phyloP scores from a whole-genome alignment of 768 basidiomycete genomes.

The Fomitopsis serialis region DNA sequence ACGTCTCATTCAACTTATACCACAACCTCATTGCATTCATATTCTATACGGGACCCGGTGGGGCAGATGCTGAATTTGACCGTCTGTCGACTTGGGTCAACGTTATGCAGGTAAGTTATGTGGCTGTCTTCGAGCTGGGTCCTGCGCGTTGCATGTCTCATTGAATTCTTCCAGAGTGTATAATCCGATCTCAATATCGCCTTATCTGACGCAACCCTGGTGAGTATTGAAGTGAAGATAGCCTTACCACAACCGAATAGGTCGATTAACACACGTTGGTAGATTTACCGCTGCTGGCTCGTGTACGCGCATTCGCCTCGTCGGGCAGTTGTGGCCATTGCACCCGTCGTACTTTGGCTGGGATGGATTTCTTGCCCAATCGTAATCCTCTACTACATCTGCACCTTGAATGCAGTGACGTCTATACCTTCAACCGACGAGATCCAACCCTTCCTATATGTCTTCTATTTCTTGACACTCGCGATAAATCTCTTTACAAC shows the following conservation, averaged over 20 bases:
- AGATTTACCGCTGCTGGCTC: constrained; percentile 1
- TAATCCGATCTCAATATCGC: not conserved
- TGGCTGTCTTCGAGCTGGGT: not conserved
- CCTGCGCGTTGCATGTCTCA: too few species aligned
- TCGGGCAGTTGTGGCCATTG: not conserved
- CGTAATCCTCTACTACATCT: not conserved
- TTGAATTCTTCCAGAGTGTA: not conserved
- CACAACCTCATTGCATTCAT: constrained; percentile 38
- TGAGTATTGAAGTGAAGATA: too few species aligned
- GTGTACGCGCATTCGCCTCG: not conserved
- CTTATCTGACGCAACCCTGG: not conserved
- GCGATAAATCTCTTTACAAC: not conserved
- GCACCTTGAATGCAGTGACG: not conserved
- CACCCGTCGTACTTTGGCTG: not conserved
- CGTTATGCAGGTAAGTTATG: constrained; percentile 6
- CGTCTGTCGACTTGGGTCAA: constrained; percentile 31
- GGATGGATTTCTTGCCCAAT: not conserved
- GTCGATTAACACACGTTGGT: too few species aligned
- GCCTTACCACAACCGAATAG: too few species aligned
- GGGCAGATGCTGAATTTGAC: constrained; percentile 28
- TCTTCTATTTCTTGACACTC: not conserved
- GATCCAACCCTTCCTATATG: not conserved
- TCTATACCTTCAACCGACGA: not conserved
- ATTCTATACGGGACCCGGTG: constrained; percentile 17
- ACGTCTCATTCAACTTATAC: constrained; percentile 29